Evolutionary conservation across 2,329 filamentous ascomycete genomes (phyloP).

Genomic region (Fusarium nelsonii): DNA sequence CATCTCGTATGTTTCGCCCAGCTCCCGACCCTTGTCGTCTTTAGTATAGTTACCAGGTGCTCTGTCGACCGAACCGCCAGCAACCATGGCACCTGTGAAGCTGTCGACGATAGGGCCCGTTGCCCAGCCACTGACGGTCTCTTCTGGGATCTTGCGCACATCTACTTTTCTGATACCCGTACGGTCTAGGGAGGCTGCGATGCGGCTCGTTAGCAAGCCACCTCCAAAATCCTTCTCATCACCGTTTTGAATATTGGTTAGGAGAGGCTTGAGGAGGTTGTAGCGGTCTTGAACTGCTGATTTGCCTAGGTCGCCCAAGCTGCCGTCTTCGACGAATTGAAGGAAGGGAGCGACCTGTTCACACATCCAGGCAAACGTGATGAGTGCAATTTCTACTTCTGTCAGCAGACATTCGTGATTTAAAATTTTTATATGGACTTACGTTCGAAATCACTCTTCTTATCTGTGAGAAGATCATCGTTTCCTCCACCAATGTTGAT

Average conservation of each 20-base stretch:
- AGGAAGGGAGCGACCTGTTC: conserved; percentile 43
- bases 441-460: conserved; percentile 46
- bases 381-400: conserved; percentile 42
- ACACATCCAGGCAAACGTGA: conserved; percentile 47
- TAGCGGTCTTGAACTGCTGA: conserved; percentile 39
- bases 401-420: conserved; percentile 4
- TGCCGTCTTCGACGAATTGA: conserved; percentile 26
- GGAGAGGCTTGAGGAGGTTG: conserved; percentile 40
- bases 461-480: conserved; percentile 35
- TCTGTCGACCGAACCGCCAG: conserved; percentile 26
- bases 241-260: conserved; percentile 28
- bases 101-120: conserved; percentile 46
- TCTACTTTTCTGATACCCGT: conserved; percentile 35
- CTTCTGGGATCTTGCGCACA: conserved; percentile 28
- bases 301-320: conserved; percentile 27
- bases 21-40: conserved; percentile 20
- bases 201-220: conserved; percentile 23
- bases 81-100: conserved; percentile 40
- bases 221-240: conserved; percentile 38
- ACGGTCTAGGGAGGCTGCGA: conserved; percentile 24
- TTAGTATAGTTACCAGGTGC: conserved; percentile 38
- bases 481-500: conserved; percentile 47
- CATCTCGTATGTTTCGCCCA: conserved; percentile 38
- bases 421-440: neutral
- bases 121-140: conserved; percentile 42